A percentile compares a stretch with the other conserved stretches of the same genome.
Conservation (phyloP, 805 yeast genomes). For the Monosporozyma solicola region DNA sequence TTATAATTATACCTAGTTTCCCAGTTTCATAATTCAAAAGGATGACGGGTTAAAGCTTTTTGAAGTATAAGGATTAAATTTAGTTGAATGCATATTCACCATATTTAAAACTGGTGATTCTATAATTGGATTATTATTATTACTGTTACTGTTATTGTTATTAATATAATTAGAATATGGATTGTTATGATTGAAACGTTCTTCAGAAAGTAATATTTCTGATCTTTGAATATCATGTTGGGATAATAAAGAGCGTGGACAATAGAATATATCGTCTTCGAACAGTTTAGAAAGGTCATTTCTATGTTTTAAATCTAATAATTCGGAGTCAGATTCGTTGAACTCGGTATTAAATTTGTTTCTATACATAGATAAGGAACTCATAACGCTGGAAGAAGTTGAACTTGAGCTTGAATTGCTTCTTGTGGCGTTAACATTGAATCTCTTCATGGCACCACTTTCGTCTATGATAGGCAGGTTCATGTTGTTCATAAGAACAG, state of each 20-base stretch:
- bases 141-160: too few relatives aligned
- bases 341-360: not conserved
- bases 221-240: conserved; percentile 21
- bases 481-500: conserved; percentile 1
- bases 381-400: conserved; percentile 1
- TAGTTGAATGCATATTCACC: conserved; percentile 4
- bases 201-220: conserved; percentile 9
- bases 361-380: conserved; percentile 1
- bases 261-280: conserved; percentile 27
- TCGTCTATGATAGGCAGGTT: conserved; percentile 2
- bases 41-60: conserved; percentile 47
- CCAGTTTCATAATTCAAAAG: not conserved
- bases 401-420: conserved; percentile 10
- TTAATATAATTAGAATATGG: not conserved
- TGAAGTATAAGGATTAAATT: conserved; percentile 62
- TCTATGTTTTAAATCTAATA: conserved; percentile 12
- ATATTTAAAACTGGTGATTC: not conserved
- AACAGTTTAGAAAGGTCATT: conserved; percentile 24
- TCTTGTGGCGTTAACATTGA: conserved; percentile 9
- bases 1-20: not conserved
- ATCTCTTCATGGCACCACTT: conserved; percentile 2
- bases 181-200: not conserved
- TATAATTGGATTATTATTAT: not conserved
- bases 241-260: conserved; percentile 26
- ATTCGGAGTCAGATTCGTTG: not conserved